These are phyloP conservation scores for Ganoderma lingzhi DNA, from an alignment of 1,284 basidiomycete genomes.

Conservation along the genomic window DNA sequence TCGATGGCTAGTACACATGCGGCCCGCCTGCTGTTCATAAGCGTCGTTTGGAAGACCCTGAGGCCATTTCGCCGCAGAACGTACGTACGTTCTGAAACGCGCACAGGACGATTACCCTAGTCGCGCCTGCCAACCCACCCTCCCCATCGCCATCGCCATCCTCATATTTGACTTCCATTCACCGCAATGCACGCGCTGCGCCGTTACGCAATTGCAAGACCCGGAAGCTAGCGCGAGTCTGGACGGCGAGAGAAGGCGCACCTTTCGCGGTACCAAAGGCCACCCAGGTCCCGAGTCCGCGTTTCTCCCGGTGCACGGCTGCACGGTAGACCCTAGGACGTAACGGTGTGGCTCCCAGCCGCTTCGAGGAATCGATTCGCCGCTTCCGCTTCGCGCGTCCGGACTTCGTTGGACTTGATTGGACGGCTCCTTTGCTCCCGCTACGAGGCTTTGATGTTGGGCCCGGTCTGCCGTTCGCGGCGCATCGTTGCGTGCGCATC, in stretches of 20 bases:
- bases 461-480: conserved; percentile 3
- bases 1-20: background rate
- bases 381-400: background rate
- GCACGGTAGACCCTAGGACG: background rate
- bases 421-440: background rate
- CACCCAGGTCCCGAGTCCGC: background rate
- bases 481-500: background rate
- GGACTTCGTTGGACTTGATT: background rate
- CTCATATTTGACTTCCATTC: background rate
- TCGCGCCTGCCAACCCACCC: background rate
- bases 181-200: background rate
- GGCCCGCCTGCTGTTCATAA: background rate
- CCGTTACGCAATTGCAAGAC: background rate
- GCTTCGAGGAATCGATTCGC: conserved; percentile 5
- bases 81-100: background rate
- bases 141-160: too few relatives aligned
- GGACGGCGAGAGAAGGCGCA: background rate
- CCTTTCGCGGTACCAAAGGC: background rate
- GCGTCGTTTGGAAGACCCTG: background rate
- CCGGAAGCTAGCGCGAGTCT: background rate
- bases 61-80: background rate
- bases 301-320: background rate
- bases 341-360: background rate
- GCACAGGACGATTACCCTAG: background rate
- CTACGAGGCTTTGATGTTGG: background rate